Evolutionary conservation across 2,329 filamentous ascomycete species (phyloP), one percentile per base, ranked within the genome.

Genomic region (Colletotrichum siamense): DNA sequence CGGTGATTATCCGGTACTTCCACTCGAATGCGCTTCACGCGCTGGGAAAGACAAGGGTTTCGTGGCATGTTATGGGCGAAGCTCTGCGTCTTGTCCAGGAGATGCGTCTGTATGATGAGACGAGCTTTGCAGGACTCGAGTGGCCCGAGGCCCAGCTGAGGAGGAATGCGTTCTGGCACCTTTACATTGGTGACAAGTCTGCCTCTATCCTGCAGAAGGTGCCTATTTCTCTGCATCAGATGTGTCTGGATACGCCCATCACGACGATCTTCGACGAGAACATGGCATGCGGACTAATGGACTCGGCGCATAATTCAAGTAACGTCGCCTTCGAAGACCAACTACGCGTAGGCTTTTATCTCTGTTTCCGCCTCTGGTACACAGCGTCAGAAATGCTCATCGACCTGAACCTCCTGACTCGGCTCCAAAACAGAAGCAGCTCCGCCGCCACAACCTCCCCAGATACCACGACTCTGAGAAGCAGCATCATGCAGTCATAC

Each of bases 1-100:
- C 87, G 5, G 82, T 88, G 30, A 82, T 83, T 4, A 86, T 87
- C 22, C 84, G 87, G 6, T 87, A 87, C 68, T 86, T 87, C 28
- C 87, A 88, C 67, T 88, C 87, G 16, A 87, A 87, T 70, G 87
- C 86, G 57, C 78, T 88, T 4, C 87, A 88, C 63, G 85, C 85
- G 2, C 81, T 84, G 1, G 87, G 86, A 0, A 87, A 86, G 55
- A 85, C 85, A 6, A 83, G 85, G 30, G 83, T 86, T 24, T 87
- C 86, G 6, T 88, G 86, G 85, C 85, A 87, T 64, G 85, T 88
- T 2, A 86, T 88, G 77, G 86, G 86, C 2, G 86, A 88, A 73
- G 86, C 86, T 1, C 84, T 84, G 5, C 81, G 86, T 3, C 82
- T 88, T 7, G 84, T 83, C 0, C 86, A 88, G 75, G 83, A 84